Conservation (phyloP, 2,329 filamentous ascomycete species). For the Fusarium nisikadoi region DNA sequence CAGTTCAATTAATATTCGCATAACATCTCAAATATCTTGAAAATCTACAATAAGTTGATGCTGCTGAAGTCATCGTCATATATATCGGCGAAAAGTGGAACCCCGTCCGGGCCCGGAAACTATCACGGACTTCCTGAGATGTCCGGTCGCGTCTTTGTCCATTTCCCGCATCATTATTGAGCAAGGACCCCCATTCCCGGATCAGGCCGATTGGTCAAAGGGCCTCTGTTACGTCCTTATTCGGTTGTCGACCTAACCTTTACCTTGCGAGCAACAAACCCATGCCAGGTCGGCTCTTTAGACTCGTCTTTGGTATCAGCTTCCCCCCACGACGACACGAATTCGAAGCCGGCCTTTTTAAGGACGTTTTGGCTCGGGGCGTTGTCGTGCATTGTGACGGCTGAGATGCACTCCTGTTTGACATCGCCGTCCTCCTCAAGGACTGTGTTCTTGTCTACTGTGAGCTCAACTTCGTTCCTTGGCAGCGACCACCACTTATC, state of each 20-base stretch:
- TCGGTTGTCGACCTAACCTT: slow-evolving; percentile 7
- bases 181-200: not conserved
- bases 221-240: not conserved
- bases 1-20: not conserved
- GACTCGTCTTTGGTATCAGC: slow-evolving; percentile 36
- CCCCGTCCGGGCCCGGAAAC: slow-evolving; percentile 30
- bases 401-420: slow-evolving; percentile 56
- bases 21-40: not conserved
- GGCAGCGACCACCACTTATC: slow-evolving; percentile 61
- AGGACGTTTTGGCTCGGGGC: slow-evolving; percentile 65
- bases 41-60: not conserved
- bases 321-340: slow-evolving; percentile 54
- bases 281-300: slow-evolving; percentile 38
- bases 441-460: slow-evolving; percentile 55
- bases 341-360: slow-evolving; percentile 64
- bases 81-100: slow-evolving; percentile 28
- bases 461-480: slow-evolving; percentile 56
- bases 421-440: slow-evolving; percentile 41
- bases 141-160: slow-evolving; percentile 25
- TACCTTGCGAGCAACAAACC: slow-evolving; percentile 34
- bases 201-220: slow-evolving; percentile 18
- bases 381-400: slow-evolving; percentile 62
- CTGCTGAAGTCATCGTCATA: not conserved
- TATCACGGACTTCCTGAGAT: slow-evolving; percentile 35
- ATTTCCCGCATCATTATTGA: not conserved